Evolutionary conservation across 2,329 filamentous ascomycete species (phyloP), one percentile per base, ranked within the genome.

Genomic region (Aspergillus piperis): DNA sequence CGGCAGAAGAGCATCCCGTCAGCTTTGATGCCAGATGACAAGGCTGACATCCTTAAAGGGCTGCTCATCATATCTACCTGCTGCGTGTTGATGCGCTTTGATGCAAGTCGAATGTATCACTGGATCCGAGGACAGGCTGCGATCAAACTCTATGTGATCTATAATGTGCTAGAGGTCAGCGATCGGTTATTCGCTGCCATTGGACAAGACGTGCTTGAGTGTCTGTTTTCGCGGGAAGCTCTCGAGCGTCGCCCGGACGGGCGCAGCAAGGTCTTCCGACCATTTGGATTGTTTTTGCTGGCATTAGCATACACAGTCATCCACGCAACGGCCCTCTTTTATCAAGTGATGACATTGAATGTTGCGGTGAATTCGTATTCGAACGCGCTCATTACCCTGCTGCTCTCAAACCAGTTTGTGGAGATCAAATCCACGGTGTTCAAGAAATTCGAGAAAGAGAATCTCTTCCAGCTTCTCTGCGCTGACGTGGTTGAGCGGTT

Each of bases 351-450:
- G 68, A 96, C 95, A 0, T 84, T 99, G 57, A 99, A 99, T 65
- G 96, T 99, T 3, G 95, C 95, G 0, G 94, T 99, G 68, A 99
- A 99, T 76, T 97, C 94, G 0, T 99, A 99, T 76, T 97, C 93
- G 0, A 99, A 99, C 71, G 94, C 95, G 0, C 82, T 99, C 4
- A 83, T 99, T 36, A 97, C 95, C 0, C 84, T 99, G 0, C 82
- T 99, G 2, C 86, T 99, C 73, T 97, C 93, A 6, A 99, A 98
- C 72, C 96, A 99, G 72, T 99, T 99, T 70, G 95, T 99, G 47
- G 95, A 99, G 78, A 96, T 99, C 82, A 99, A 99, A 73, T 91
- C 91, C 62, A 96, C 93, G 0, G 96, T 99, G 0, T 99, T 99
- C 82, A 98, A 99, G 80, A 95, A 94, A 62, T 96, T 98, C 64